Conservation (phyloP, 352 stramenopile genomes). For the Pythium scleroteichum region DNA sequence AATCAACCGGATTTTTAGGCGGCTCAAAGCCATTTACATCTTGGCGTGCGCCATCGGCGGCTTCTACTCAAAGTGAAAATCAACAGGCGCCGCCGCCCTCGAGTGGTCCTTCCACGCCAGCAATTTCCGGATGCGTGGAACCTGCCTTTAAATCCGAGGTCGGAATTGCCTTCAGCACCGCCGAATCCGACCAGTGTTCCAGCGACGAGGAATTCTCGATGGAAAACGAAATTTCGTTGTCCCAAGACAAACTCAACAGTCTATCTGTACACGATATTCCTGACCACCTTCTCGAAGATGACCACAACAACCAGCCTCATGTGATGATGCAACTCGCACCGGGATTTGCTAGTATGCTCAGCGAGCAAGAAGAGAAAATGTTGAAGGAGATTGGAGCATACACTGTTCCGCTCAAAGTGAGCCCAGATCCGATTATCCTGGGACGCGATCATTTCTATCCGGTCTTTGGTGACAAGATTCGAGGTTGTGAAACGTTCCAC, state of each 20-base stretch:
- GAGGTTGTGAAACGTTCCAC: constrained; percentile 47
- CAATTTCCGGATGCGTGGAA: constrained; percentile 11
- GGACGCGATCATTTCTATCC: constrained; percentile 60
- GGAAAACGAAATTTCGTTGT: constrained; percentile 64
- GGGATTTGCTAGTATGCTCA: constrained; percentile 44
- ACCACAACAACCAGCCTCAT: constrained; percentile 18
- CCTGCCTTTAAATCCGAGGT: constrained; percentile 13
- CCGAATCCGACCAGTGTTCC: constrained; percentile 36
- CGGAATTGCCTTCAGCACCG: constrained; percentile 22
- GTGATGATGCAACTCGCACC: constrained; percentile 43
- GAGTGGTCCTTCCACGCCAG: constrained; percentile 13
- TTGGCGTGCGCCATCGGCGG: constrained; percentile 6
- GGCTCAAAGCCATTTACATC: not conserved
- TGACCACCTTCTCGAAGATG: constrained; percentile 25
- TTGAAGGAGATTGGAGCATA: constrained; percentile 55
- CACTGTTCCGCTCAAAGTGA: constrained; percentile 37
- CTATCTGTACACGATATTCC: constrained; percentile 63
- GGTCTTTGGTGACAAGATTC: constrained; percentile 72
- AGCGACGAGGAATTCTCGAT: constrained; percentile 65
- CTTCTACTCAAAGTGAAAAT: not conserved
- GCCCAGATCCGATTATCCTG: constrained; percentile 32
- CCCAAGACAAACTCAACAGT: constrained; percentile 66
- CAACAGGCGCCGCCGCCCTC: not conserved
- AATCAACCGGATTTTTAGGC: constrained; percentile 1
- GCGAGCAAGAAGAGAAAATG: constrained; percentile 38